phyloP scores from a whole-genome alignment of 768 basidiomycete species.

The Amanita subjunquillea region DNA sequence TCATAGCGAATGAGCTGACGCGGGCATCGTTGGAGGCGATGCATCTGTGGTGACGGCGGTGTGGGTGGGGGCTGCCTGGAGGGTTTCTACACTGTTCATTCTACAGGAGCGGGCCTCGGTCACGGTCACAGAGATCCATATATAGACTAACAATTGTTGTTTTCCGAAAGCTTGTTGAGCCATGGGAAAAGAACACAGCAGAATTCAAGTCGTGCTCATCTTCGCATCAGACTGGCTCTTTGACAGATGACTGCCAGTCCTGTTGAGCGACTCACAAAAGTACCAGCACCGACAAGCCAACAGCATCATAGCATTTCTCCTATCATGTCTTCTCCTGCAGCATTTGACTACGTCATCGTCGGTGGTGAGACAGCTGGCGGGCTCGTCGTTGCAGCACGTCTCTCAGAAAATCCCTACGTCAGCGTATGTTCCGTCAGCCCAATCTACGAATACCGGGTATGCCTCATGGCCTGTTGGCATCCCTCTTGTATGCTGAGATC shows the following conservation, averaged over 20 bases:
- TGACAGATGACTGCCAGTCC: background rate
- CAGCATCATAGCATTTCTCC: too few species aligned
- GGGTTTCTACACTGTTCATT: too few species aligned
- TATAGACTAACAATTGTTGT: too few species aligned
- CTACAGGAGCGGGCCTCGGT: too few species aligned
- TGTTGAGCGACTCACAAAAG: too few species aligned
- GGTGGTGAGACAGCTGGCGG: conserved; percentile 22
- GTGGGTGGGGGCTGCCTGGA: too few species aligned
- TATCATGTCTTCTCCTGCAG: too few species aligned
- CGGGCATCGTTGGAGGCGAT: too few species aligned
- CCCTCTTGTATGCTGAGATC: background rate
- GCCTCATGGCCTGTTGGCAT: background rate
- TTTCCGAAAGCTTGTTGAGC: background rate
- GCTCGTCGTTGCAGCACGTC: conserved; percentile 21
- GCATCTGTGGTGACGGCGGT: too few species aligned
- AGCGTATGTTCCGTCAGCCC: conserved; percentile 23
- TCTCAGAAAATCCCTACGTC: conserved; percentile 21
- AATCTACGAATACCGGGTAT: conserved; percentile 12
- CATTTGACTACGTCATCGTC: conserved; percentile 44
- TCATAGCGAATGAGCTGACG: too few species aligned
- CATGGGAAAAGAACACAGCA: background rate
- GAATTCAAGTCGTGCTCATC: background rate
- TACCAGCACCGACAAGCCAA: too few species aligned
- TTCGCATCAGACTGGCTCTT: background rate
- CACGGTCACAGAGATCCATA: too few species aligned